Evolutionary conservation across 495 filamentous ascomycete species (phyloP), one percentile per base, ranked within the genome.

Genomic region (Podospora anserina): DNA sequence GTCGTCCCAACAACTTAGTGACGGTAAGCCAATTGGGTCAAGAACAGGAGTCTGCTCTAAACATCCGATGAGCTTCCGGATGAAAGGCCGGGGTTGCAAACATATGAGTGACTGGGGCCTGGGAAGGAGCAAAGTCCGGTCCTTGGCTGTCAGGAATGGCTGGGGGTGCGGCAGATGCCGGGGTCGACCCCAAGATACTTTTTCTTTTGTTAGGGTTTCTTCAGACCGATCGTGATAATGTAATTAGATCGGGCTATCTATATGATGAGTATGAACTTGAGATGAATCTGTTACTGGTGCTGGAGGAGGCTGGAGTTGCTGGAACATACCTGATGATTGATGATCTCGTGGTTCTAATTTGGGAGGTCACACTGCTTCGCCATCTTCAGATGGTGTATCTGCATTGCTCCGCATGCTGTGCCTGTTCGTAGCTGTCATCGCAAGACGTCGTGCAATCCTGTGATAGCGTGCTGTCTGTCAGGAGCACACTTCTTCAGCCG

Each of bases 401-500:
- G 7, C 30, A 32, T 32, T 4, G 30, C 1, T 4, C 30, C 30
- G 30, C 30, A 32, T 32, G 30, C 30, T 32, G 30, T 32, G 39
- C 15, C 39, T 16, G 13, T 49, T 11, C 39, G 39, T 49, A 49
- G 7, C 39, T 49, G 39, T 49, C 39, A 49, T 49, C 39, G 7
- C 39, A 49, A 49, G 13, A 49, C 39, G 39, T 13, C 2, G 39
- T 49, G 39, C 39, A 49, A 49, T 49, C 9, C 13, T 49, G 39
- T 3, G 39, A 49, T 49, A 13, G 15, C 39, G 39, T 49, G 39
- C 32, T 26, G 61, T 30, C 16, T 63, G 2, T 49, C 39, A 49
- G 13, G 39, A 49, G 39, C 62, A 39, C 26, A 0, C 62, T 64
- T 64, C 23, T 61, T 18, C 58, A 15, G 64, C 60, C 71, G 71